A percentile compares a stretch with the other conserved stretches of the same genome.
phyloP scores from a whole-genome alignment of 2,329 filamentous ascomycete species.

The Lasiodiplodia sp. region DNA sequence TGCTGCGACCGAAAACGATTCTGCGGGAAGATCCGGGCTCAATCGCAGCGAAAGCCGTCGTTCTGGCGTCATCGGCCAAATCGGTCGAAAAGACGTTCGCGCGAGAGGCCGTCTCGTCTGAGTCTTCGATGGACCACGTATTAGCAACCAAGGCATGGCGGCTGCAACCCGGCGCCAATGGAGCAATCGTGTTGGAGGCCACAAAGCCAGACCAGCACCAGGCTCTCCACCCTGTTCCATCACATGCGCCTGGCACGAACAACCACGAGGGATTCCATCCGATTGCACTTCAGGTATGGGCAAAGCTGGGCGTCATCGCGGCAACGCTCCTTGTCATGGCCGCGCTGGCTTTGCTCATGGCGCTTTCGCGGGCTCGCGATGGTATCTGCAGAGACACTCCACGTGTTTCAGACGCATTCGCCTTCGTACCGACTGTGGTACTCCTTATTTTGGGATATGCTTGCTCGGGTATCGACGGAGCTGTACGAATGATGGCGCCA shows the following conservation, averaged over 20 bases:
- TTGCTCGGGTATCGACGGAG: slow-evolving; percentile 3
- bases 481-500: slow-evolving; percentile 18
- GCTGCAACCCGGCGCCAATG: slow-evolving; percentile 1
- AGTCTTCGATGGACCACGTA: neutral
- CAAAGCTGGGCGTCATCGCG: slow-evolving; percentile 11
- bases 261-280: slow-evolving; percentile 15
- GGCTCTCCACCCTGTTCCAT: neutral
- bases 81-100: slow-evolving; percentile 3
- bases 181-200: slow-evolving; percentile 12
- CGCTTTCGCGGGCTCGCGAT: neutral
- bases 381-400: slow-evolving; percentile 14
- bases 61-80: slow-evolving; percentile 9
- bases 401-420: slow-evolving; percentile 2
- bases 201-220: neutral
- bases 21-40: slow-evolving; percentile 23
- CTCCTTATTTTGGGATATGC: slow-evolving; percentile 24
- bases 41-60: slow-evolving; percentile 6
- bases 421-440: slow-evolving; percentile 9
- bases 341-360: slow-evolving; percentile 10
- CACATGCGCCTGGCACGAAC: neutral
- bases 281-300: slow-evolving; percentile 8
- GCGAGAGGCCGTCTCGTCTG: neutral
- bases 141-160: slow-evolving; percentile 13
- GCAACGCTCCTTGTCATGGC: slow-evolving; percentile 4
- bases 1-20: slow-evolving; percentile 13